phyloP scores from a whole-genome alignment of 192 early-diverging fungal species.

The Gorgonomyces haynaldii region DNA sequence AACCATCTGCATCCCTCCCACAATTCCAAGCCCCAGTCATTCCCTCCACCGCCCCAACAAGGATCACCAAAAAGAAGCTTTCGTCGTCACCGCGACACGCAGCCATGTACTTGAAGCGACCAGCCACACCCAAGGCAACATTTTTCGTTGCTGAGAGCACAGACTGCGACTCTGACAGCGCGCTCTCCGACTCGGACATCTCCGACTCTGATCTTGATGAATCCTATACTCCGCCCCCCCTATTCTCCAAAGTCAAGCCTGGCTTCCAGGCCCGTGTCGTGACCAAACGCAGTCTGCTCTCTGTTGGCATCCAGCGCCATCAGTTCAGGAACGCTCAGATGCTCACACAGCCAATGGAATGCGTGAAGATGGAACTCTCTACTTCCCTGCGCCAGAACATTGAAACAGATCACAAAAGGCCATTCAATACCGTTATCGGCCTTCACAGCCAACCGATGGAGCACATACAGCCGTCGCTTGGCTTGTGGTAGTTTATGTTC shows the following conservation, averaged over 20 bases:
- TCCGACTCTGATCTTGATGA: slow-evolving; percentile 13
- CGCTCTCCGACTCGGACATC: slow-evolving; percentile 10
- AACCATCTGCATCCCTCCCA: too few relatives aligned
- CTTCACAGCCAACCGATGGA: too few relatives aligned
- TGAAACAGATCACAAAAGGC: slow-evolving; percentile 2
- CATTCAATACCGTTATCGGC: slow-evolving; percentile 8
- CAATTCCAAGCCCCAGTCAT: too few relatives aligned
- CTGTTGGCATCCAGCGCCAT: slow-evolving; percentile 7
- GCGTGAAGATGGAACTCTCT: background rate
- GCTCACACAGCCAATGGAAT: slow-evolving; percentile 3
- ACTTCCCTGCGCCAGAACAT: slow-evolving; percentile 5
- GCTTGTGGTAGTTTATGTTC: too few relatives aligned
- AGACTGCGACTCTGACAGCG: slow-evolving; percentile 7
- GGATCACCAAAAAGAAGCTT: background rate
- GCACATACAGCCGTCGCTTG: too few relatives aligned
- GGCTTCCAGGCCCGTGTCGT: background rate
- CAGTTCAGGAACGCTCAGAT: slow-evolving; percentile 1
- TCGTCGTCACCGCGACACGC: slow-evolving; percentile 9
- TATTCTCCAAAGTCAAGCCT: slow-evolving; percentile 8
- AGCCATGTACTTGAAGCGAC: slow-evolving; percentile 12
- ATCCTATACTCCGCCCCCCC: background rate
- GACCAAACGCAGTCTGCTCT: slow-evolving; percentile 1
- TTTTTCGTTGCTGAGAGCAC: slow-evolving; percentile 10
- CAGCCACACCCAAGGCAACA: slow-evolving; percentile 8
- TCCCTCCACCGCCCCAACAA: background rate